Conservation (phyloP, 169 alveolate genomes). For the Eimeria acervulina region DNA sequence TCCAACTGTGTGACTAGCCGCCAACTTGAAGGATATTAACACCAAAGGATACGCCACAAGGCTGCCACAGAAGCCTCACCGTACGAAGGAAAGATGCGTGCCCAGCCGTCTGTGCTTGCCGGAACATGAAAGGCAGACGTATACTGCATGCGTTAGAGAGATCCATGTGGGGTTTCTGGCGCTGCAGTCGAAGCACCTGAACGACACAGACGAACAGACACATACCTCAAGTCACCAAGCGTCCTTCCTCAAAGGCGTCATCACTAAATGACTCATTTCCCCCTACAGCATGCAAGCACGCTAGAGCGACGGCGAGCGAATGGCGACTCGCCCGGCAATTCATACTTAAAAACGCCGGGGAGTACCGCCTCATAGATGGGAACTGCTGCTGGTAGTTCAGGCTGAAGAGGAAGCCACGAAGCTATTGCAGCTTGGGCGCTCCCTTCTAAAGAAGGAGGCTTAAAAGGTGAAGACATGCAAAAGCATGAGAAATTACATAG, state of each 20-base stretch:
- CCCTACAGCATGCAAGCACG: background rate
- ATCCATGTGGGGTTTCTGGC: slow-evolving; percentile 98
- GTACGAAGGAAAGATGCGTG: slow-evolving; percentile 96
- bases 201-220: background rate
- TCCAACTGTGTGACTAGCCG: background rate
- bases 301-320: background rate
- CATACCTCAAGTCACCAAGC: background rate
- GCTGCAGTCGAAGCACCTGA: slow-evolving; percentile 97
- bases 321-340: background rate
- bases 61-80: slow-evolving; percentile 72
- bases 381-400: background rate
- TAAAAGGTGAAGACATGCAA: background rate
- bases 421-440: background rate
- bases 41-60: background rate
- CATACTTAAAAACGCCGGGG: background rate
- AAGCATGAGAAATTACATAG: background rate
- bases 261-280: background rate
- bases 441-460: background rate
- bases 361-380: background rate
- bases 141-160: slow-evolving; percentile 96
- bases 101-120: slow-evolving; percentile 97
- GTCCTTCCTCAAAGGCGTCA: background rate
- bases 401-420: background rate
- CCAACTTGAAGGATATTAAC: background rate
- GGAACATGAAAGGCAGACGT: slow-evolving; percentile 97